Evolutionary conservation across 1,284 basidiomycete genomes (phyloP).

Genomic region (Ustilago sp.): DNA sequence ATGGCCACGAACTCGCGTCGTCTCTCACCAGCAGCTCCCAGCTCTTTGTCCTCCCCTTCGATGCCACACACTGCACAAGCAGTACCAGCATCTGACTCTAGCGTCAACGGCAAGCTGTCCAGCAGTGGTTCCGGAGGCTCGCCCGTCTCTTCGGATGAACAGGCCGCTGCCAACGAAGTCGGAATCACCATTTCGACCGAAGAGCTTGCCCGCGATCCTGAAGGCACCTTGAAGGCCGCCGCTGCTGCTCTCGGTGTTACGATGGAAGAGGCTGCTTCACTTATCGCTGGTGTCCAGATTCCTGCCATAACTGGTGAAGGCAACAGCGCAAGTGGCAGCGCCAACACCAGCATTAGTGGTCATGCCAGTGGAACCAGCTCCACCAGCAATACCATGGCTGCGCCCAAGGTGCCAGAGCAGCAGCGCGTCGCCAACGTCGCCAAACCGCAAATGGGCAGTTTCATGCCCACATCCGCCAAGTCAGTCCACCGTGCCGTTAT

Average conservation of each 20-base stretch:
- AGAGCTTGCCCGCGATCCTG: constrained; percentile 52
- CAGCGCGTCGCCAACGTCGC: constrained; percentile 28
- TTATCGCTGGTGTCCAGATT: constrained; percentile 51
- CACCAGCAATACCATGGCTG: constrained; percentile 18
- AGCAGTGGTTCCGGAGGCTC: constrained; percentile 28
- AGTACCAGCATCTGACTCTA: constrained; percentile 18
- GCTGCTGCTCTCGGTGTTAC: constrained; percentile 52
- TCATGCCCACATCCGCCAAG: constrained; percentile 63
- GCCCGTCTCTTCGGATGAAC: constrained; percentile 34
- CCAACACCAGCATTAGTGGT: constrained; percentile 18
- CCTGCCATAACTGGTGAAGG: constrained; percentile 6
- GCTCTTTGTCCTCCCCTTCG: constrained; percentile 45
- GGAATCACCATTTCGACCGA: constrained; percentile 59
- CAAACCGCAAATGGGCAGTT: constrained; percentile 65
- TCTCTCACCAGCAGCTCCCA: constrained; percentile 53
- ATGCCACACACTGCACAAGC: constrained; percentile 20
- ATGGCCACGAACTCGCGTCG: constrained; percentile 63
- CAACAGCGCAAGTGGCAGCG: constrained; percentile 13
- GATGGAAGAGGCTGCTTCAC: constrained; percentile 43
- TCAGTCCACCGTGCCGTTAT: constrained; percentile 68
- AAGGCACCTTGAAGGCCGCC: constrained; percentile 51
- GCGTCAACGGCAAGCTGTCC: constrained; percentile 23
- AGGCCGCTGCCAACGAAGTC: constrained; percentile 33
- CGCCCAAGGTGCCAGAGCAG: constrained; percentile 45
- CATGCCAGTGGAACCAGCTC: constrained; percentile 17